Base-by-base conservation (phyloP, 306 rosid species). In the Mimosa pudica region DNA sequence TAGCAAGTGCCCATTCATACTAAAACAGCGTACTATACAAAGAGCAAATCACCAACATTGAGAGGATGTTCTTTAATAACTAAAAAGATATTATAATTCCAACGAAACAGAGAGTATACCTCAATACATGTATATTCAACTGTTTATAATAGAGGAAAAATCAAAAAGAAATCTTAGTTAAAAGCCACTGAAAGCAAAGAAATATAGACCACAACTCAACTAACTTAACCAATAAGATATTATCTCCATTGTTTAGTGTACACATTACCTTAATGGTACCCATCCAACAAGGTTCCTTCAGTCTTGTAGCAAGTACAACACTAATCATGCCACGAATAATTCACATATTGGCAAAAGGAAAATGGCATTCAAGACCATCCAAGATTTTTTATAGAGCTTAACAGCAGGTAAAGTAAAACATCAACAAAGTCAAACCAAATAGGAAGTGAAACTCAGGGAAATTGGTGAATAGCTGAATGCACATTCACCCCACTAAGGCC, bases 151-250 rank as follows among this genome's bases (percentile, higher is more conserved):
- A 65, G 45, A 55, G n/a, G 54, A 54, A 67, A 76, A 24, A 2
- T 6, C 60, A 13, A 71, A 77, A 17, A 10, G 20, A 30, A n/a
- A 14, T 32, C 64, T 42, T 60, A 1, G 62, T 49, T 20, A 67
- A 17, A 6, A 41, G 73, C 30, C 42, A 10, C 14, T 71, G 74
- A 67, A 66, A 76, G 51, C 75, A 45, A 46, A 54, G 60, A 76
- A 16, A 76, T 16, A 71, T 11, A 76, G 3, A 48, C 41, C 20
- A 70, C 35, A 48, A 60, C 73, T 48, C 67, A 71, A 44, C 24
- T 5, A 62, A 35, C 41, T 62, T 69, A 32, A 55, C 41, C 75
- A 18, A 45, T 41, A 81, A 10, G 71, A 60, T 61, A 78, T 45
- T 33, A 36, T 44, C 63, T 32, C 10, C 11, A 11, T 10, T 18